Percentiles rank a stretch among this genome's conserved stretches.
These are phyloP conservation scores for Apiosordaria backusii DNA, from an alignment of 495 filamentous ascomycete species.

Conservation along the genomic window DNA sequence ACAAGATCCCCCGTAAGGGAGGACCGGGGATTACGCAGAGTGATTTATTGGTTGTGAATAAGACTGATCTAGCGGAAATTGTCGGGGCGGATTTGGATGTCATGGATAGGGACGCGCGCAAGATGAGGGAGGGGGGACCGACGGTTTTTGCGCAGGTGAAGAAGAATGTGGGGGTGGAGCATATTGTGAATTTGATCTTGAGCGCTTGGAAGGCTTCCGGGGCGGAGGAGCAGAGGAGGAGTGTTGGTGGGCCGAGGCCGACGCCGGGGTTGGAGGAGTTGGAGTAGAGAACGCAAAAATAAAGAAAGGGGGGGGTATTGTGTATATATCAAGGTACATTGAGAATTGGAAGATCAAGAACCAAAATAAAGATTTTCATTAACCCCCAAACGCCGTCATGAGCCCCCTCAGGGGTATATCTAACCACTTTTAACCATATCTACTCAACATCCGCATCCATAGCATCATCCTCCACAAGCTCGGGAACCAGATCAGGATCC, in stretches of 20 bases:
- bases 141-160: constrained; percentile 98
- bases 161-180: constrained; percentile 75
- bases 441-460: constrained; percentile 42
- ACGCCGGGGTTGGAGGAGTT: constrained; percentile 38
- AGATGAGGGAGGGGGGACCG: constrained; percentile 93
- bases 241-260: constrained; percentile 48
- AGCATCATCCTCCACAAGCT: constrained; percentile 19
- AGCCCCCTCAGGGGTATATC: not conserved
- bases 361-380: not conserved
- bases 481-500: constrained; percentile 22
- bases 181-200: constrained; percentile 83
- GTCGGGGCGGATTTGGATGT: constrained; percentile 88
- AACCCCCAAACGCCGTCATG: constrained; percentile 5
- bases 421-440: not conserved
- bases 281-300: not conserved
- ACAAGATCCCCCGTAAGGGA: constrained; percentile 94
- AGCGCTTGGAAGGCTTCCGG: constrained; percentile 91
- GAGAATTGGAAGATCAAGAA: not conserved
- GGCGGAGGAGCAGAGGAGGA: constrained; percentile 58
- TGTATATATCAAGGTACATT: not conserved
- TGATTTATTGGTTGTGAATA: constrained; percentile 90
- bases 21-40: constrained; percentile 95
- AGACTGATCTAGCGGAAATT: constrained; percentile 88
- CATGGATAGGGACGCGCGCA: constrained; percentile 91
- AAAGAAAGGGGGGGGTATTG: not conserved